Base-by-base conservation (phyloP, 306 rosid species). In the Lathyrus tuberosus region DNA sequence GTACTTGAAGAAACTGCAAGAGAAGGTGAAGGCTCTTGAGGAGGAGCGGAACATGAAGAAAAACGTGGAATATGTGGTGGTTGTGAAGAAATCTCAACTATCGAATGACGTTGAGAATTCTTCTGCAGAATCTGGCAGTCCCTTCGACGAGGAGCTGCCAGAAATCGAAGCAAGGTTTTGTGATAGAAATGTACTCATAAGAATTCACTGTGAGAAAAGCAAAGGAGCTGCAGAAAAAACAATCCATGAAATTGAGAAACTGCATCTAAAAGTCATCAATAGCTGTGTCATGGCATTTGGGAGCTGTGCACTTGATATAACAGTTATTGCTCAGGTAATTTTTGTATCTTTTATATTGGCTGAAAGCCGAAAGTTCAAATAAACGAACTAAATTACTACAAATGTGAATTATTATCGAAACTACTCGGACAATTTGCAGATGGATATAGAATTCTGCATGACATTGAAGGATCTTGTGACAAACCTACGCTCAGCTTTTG, bases 121-220 rank as follows among this genome's bases (percentile, higher is more conserved):
- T 66, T 62, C 72, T 61, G 78, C 78, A 1, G 82, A 76, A 10
- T 69, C 70, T 40, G 65, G 47, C 1, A 74, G 41, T 40, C 24
- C 77, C 3, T 61, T 70, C 48, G 73, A 86, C 3, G 90, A 76
- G 69, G 73, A 80, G 62, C 72, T 89, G 0, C 98, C 96, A 3
- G 95, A 92, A 75, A 89, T 92, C 40, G 98, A 89, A 81, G 98
- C 91, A 9, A 83, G 96, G 64, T 57, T 86, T 37, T 92, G 92
- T 31, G 98, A 87, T 26, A 83, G 84, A 54, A 85, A 74, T 62
- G 96, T 92, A 52, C 89, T 92, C 64, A 75, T 92, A 67, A 77
- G 96, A 82, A 75, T 92, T 57, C 98, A 92, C 84, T 92, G 98
- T 69, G 95, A 86, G 86, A 92, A 88, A 72, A 82, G 62, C 75